Percentiles rank a stretch among this genome's conserved stretches.
phyloP scores from a whole-genome alignment of 2,329 filamentous ascomycete species.

The Stemphylium beticola region DNA sequence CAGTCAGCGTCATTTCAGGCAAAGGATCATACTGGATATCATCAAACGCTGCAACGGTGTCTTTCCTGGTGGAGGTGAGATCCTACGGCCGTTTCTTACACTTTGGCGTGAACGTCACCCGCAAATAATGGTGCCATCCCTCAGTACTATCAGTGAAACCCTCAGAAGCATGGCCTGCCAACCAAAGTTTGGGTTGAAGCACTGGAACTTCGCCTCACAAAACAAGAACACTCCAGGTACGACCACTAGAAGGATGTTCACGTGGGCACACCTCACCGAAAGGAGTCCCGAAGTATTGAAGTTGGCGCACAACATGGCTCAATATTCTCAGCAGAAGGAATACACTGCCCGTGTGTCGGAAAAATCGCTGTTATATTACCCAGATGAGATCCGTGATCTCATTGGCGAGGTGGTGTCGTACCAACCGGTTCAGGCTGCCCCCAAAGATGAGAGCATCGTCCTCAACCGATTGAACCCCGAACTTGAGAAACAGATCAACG shows the following conservation, averaged over 20 bases:
- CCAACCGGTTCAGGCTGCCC: constrained; percentile 23
- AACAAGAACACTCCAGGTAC: constrained; percentile 34
- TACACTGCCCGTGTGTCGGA: constrained; percentile 11
- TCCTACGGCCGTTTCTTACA: constrained; percentile 61
- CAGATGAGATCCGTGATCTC: constrained; percentile 37
- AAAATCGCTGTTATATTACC: constrained; percentile 41
- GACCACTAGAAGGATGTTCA: constrained; percentile 59
- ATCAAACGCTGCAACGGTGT: constrained; percentile 61
- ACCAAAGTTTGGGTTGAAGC: constrained; percentile 56
- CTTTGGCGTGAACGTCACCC: constrained; percentile 57
- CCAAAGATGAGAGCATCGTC: constrained; percentile 38
- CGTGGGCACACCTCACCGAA: constrained; percentile 54
- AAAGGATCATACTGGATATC: constrained; percentile 61
- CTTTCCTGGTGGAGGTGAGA: constrained; percentile 61
- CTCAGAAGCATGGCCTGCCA: constrained; percentile 58
- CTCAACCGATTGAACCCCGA: constrained; percentile 31
- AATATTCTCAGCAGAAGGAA: constrained; percentile 34
- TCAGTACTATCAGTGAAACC: constrained; percentile 58
- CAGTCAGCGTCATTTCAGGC: constrained; percentile 27
- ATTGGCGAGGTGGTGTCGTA: constrained; percentile 29
- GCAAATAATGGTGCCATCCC: constrained; percentile 54
- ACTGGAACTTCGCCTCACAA: constrained; percentile 47
- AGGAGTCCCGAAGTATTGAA: constrained; percentile 55
- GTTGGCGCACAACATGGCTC: constrained; percentile 59
- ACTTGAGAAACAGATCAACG: constrained; percentile 27